Evolutionary conservation across 139 green algal species (phyloP), one percentile per base, ranked within the genome.

Genomic region (Coelastrella sp.): DNA sequence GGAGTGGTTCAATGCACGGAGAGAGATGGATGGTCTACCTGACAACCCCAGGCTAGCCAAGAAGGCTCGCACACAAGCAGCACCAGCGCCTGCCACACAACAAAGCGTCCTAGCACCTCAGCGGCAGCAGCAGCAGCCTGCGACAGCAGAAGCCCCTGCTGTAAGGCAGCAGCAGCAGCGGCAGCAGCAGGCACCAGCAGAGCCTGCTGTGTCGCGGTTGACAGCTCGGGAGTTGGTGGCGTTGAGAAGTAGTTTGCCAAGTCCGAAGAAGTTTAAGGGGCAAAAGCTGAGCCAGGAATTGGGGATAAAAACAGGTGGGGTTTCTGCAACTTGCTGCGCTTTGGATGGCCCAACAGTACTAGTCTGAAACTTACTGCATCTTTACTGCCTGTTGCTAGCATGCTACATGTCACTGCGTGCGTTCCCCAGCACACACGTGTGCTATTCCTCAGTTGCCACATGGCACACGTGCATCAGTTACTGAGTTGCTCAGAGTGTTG

Each of bases 231-330:
- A 89, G 84, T 13, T 89, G 5, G 71, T 54, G 7, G 71, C 84
- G 0, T 74, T 89, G 73, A 59, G 84, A n/a, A 64, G n/a, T n/a
- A 73, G 61, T 5, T 71, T 89, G 54, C 84, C 84, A 10, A 82
- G 68, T 10, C 84, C 84, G 7, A 80, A 73, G 11, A 89, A 89
- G 84, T 73, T 82, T n/a, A 89, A 89, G 19, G 84, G 84, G 5
- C 68, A 22, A 3, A 89, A 89, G 54, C 58, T 89, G 17, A 16
- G 7, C 16, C 16, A 89, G 47, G 71, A 89, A 17, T n/a, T 89
- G 54, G 84, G 84, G 4, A 82, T 89, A 11, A 89, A 88, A 20
- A 64, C n/a, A 7, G 58, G 57, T 73, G 14, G n/a, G 59, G 23
- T 4, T 71, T 68, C 61, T 7, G 7, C 61, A 68, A 16, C 6